Conservation (phyloP, 2,329 filamentous ascomycete genomes). For the Aureobasidium sp. region DNA sequence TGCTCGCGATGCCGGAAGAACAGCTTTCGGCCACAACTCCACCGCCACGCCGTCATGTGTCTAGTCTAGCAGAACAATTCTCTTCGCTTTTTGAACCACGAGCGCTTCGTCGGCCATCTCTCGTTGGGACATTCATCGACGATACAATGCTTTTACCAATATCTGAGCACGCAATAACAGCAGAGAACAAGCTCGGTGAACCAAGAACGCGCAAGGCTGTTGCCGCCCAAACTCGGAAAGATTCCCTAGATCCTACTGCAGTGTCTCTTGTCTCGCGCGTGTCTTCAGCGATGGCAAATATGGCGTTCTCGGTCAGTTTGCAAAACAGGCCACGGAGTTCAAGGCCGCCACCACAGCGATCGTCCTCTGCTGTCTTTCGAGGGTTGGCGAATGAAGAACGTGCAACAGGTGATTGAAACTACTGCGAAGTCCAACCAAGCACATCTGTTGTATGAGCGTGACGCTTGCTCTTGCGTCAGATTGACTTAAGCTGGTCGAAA, state of each 20-base stretch:
- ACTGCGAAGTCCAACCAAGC: no score
- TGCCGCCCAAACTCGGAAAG: not conserved
- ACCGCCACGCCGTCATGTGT: not conserved
- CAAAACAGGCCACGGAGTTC: not conserved
- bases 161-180: not conserved
- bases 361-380: constrained; percentile 9
- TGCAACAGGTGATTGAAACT: not conserved
- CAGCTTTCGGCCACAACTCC: not conserved
- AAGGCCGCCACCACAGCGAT: not conserved
- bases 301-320: not conserved
- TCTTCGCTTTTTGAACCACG: not conserved
- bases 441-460: no score
- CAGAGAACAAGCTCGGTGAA: no score
- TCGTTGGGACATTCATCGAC: not conserved
- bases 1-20: not conserved
- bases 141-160: no score
- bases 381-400: constrained; percentile 2
- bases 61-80: not conserved
- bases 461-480: no score
- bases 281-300: not conserved
- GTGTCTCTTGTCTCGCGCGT: not conserved
- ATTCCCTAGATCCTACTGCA: not conserved
- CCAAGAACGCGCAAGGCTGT: not conserved
- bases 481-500: not conserved
- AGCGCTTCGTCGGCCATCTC: not conserved